Percentiles rank a stretch among this genome's conserved stretches.
Conservation (phyloP, 805 yeast species). For the Jamesozyma gamospora region DNA sequence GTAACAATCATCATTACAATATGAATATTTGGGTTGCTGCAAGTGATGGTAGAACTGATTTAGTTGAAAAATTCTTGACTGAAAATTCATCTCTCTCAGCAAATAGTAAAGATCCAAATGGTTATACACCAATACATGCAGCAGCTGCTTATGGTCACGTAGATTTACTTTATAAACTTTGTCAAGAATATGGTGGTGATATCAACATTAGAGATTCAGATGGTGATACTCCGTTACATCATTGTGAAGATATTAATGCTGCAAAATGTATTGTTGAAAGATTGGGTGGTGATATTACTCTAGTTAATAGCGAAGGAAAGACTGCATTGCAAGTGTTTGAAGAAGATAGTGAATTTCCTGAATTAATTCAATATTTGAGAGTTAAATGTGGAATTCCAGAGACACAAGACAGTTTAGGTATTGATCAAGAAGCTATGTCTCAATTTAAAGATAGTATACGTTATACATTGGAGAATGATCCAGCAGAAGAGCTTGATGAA, state of each 20-base stretch:
- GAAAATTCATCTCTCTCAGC: conserved; percentile 42
- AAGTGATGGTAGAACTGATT: conserved; percentile 61
- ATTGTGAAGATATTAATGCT: conserved; percentile 58
- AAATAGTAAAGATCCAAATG: conserved; percentile 78
- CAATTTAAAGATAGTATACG: conserved; percentile 39
- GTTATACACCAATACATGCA: conserved; percentile 95
- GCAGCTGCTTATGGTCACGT: conserved; percentile 88
- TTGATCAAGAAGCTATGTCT: conserved; percentile 24
- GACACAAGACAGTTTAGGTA: conserved; percentile 17
- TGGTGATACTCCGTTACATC: conserved; percentile 94
- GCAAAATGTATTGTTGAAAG: conserved; percentile 62
- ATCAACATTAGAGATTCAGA: conserved; percentile 75
- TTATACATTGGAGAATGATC: conserved; percentile 43
- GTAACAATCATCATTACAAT: too few species aligned
- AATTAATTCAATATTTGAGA: conserved; percentile 56
- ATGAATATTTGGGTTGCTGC: conserved; percentile 91
- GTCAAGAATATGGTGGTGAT: conserved; percentile 53
- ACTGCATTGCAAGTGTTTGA: conserved; percentile 66
- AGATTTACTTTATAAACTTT: conserved; percentile 41
- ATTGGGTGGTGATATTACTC: conserved; percentile 53
- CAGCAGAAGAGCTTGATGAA: conserved; percentile 31
- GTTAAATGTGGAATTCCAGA: conserved; percentile 25
- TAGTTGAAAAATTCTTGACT: conserved; percentile 48
- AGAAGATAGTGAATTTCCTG: conserved; percentile 82
- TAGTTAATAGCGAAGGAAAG: conserved; percentile 62